Base-by-base conservation (phyloP, 2,329 filamentous ascomycete genomes). In the Trichoderma koningii region DNA sequence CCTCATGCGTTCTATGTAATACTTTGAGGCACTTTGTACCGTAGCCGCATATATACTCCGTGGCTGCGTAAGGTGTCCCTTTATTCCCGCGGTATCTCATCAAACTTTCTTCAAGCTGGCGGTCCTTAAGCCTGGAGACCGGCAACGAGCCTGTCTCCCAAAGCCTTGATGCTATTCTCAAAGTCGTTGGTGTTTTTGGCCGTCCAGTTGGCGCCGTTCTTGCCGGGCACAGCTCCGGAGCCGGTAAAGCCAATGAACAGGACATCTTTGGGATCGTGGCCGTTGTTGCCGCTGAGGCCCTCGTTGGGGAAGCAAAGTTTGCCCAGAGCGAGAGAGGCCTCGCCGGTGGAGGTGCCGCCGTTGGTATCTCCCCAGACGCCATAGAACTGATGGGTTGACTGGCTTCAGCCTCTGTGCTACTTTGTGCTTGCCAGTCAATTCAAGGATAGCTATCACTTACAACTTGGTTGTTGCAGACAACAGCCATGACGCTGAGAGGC, bases 291-390 rank as follows among this genome's bases (percentile, higher is more conserved):
- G 19, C 72, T 82, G n/a, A 87, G 74, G 0, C 70, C 71, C 2
- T 67, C 66, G 9, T 76, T 75, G 0, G 82, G 82, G 69, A 81
- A 86, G 70, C 84, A 86, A 28, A 80, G 73, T 42, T 82, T 80
- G 0, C 80, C 83, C 12, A 86, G 74, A 2, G 81, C 79, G 63
- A 86, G 78, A 2, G 81, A 81, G 0, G 81, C 77, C 67, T 86
- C 84, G 30, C 84, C 83, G 7, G 72, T 68, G 3, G 78, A 76
- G 50, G 79, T 78, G 44, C 76, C 80, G 38, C 82, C 83, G 64
- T 86, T 86, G 19, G 79, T 82, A 70, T 86, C 83, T 21, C 83
- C 84, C 82, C 82, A 86, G 57, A 86, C 72, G 7, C 82, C 83
- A 68, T 85, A 86, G 66, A 66, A 66, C 66, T 67, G 19, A 9